Percentiles rank a stretch among this genome's conserved stretches.
These are phyloP conservation scores for Ophiosphaerella herpotricha DNA, from an alignment of 2,329 filamentous ascomycete genomes.

Conservation along the genomic window DNA sequence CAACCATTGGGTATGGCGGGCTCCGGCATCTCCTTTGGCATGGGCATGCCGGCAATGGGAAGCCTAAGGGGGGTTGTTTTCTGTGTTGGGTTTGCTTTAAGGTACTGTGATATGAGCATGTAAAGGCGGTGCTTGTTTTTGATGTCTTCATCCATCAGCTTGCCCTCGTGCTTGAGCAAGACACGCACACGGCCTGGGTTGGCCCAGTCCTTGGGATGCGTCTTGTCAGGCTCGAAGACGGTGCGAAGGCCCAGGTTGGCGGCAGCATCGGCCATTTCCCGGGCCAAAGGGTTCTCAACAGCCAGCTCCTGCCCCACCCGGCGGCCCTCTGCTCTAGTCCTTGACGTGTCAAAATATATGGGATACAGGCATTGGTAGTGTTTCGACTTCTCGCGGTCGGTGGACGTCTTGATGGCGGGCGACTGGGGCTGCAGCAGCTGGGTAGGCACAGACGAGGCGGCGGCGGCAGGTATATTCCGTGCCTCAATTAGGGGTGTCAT, in stretches of 20 bases:
- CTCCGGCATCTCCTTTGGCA: constrained; percentile 69
- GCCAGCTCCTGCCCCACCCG: constrained; percentile 75
- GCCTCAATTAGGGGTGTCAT: constrained; percentile 64
- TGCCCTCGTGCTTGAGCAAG: constrained; percentile 67
- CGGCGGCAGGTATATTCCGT: constrained; percentile 35
- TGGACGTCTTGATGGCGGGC: constrained; percentile 47
- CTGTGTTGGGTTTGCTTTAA: constrained; percentile 77
- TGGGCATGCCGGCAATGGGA: constrained; percentile 72
- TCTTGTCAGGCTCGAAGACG: constrained; percentile 87
- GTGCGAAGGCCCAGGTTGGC: constrained; percentile 67
- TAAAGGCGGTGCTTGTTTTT: constrained; percentile 89
- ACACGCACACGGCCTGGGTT: constrained; percentile 92
- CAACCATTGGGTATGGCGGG: constrained; percentile 76
- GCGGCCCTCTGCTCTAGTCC: constrained; percentile 77
- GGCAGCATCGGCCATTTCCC: constrained; percentile 83
- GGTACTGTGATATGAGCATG: constrained; percentile 74
- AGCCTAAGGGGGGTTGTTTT: constrained; percentile 72
- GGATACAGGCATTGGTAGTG: constrained; percentile 91
- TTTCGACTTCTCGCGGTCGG: constrained; percentile 64
- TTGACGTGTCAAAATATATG: constrained; percentile 84
- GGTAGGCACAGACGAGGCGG: constrained; percentile 29
- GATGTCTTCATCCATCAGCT: constrained; percentile 56
- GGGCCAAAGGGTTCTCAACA: constrained; percentile 82
- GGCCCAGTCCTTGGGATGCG: constrained; percentile 95
- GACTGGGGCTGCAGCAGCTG: constrained; percentile 44